Base-by-base conservation (phyloP, 2,329 filamentous ascomycete species). In the Dactylellina cionopaga region DNA sequence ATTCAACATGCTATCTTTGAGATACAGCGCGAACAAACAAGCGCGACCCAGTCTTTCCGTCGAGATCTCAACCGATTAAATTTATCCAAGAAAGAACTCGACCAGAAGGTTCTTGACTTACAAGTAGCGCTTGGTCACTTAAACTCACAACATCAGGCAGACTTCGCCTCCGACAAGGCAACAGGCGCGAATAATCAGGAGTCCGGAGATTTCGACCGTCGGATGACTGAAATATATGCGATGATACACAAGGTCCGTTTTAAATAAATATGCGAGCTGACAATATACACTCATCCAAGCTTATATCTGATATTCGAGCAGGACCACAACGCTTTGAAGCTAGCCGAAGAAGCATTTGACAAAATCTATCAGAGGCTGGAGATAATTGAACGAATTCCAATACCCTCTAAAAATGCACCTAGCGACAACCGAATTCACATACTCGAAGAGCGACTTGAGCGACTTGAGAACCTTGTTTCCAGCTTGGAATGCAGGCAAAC, bases 281-380 rank as follows among this genome's bases (percentile, higher is more conserved):
- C 27, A 51, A n/a, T 13, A 47, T 15, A 10, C 9, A 6, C 9
- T 17, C 22, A 10, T 44, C n/a, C 13, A 44, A 7, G 41, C 15
- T 44, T 11, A 44, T 19, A 3, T 44, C 10, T 13, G 13, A 17
- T n/a, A 46, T 4, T 51, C 24, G 5, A 24, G 19, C 46, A 64
- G 59, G 35, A 64, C 25, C 59, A 39, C 9, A 13, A 29, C 13
- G 59, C 59, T 10, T 37, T 64, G 17, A 19, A 44, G 29, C 15
- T n/a, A 1, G 59, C 59, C 6, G 35, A 64, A 43, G 15, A 44
- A 9, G 59, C 59, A 19, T 64, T 64, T 19, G 47, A 52, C n/a
- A 64, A 54, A 31, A 64, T 64, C 10, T 64, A 64, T 13, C 22
- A 64, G 33, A 24, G 59, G 22, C 59, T 64, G 1, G 59, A 64